Base-by-base conservation (phyloP, 2,329 filamentous ascomycete genomes). In the Ceratocystis cacaofunesta region DNA sequence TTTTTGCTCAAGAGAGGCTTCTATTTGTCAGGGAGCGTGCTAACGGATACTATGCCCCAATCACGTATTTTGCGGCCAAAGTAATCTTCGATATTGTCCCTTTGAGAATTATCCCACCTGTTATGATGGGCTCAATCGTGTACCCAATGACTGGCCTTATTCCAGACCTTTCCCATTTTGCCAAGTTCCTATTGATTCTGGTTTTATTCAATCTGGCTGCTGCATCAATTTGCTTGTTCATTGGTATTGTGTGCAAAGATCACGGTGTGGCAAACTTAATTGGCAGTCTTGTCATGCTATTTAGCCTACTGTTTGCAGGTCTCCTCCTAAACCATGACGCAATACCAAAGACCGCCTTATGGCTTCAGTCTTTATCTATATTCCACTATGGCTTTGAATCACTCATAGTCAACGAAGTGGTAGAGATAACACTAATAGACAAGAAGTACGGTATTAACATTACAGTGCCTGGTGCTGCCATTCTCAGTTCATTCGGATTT, bases 61-160 rank as follows among this genome's bases (percentile, higher is more conserved):
- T 95, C 62, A 95, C 92, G 0, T 99, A 99, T 76, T 99, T 97
- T 73, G 81, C 88, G 0, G 87, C 92, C 71, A 99, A 99, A 77
- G 89, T 97, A n/a, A 77, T 96, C n/a, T 97, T 99, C 73, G 94
- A 99, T 73, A 92, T 99, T 69, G 82, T 99, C 12, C 94, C 94
- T 2, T 80, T 99, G n/a, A 85, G 94, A 61, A 86, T 99, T 65
- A 87, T 99, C 61, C 94, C 94, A 4, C 94, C 94, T 0, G 88
- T 97, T 68, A 87, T 99, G 67, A 94, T 97, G 83, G 94, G 92
- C 17, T 85, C 90, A 36, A 97, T 99, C 68, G 85, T 99, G 25
- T 99, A 99, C 73, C 94, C 94, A 0, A 99, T 99, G 94, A 96
- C 92, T 0, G 94, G 94, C 1, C 80, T 99, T 15, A 86, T 95